Percentiles rank a stretch among this genome's conserved stretches.
These are phyloP conservation scores for Boechera divaricarpa DNA, from an alignment of 345 rosid genomes.

Conservation along the genomic window DNA sequence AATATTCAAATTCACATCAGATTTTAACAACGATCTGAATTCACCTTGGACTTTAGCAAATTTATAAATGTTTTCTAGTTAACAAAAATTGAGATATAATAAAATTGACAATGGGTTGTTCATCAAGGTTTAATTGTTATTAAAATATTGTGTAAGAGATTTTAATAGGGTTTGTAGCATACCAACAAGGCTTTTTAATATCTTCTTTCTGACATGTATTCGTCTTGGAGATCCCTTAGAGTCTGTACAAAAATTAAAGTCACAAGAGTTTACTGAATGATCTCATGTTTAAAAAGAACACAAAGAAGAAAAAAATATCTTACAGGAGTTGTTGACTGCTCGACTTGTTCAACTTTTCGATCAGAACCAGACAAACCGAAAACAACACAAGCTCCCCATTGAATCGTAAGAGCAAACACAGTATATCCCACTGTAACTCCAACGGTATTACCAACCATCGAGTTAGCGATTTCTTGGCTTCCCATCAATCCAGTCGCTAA, in stretches of 20 bases:
- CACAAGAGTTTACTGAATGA: background rate
- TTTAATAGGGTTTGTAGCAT: too few species aligned
- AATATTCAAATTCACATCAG: too few species aligned
- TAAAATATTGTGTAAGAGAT: too few species aligned
- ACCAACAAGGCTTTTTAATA: background rate
- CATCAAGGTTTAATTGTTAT: too few species aligned
- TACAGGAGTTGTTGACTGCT: background rate
- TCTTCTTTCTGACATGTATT: background rate
- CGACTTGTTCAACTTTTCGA: background rate
- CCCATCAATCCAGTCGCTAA: constrained; percentile 35
- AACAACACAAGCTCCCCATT: constrained; percentile 47
- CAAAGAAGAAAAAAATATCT: background rate
- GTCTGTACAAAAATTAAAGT: background rate
- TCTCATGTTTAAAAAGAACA: background rate
- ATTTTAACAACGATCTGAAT: too few species aligned
- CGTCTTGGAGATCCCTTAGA: background rate
- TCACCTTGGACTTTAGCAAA: too few species aligned
- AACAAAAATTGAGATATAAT: too few species aligned
- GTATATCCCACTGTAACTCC: constrained; percentile 39
- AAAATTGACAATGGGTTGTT: too few species aligned
- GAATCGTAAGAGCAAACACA: constrained; percentile 42
- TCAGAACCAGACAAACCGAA: constrained; percentile 35
- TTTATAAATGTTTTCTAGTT: too few species aligned
- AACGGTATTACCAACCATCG: constrained; percentile 37
- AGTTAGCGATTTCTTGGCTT: constrained; percentile 28